These are phyloP conservation scores for Mycena polygramma DNA, from an alignment of 768 basidiomycete genomes.

Conservation along the genomic window DNA sequence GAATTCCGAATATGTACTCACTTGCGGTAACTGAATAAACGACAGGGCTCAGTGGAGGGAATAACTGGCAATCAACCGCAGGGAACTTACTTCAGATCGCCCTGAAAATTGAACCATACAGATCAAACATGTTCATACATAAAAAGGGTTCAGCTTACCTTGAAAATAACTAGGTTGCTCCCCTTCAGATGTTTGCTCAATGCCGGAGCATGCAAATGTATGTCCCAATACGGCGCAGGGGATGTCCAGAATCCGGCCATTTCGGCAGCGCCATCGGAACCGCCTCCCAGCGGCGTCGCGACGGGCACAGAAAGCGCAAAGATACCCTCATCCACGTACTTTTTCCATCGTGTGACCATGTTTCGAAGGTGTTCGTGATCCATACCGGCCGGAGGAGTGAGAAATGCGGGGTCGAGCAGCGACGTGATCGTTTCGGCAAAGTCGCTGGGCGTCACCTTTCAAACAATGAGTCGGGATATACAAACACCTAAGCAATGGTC, in stretches of 20 bases:
- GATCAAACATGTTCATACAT: constrained; percentile 3
- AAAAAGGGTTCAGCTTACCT: constrained; percentile 58
- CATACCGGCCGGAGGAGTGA: constrained; percentile 47
- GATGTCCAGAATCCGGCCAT: constrained; percentile 78
- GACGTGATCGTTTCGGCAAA: constrained; percentile 71
- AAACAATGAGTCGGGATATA: not conserved
- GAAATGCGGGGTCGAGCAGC: constrained; percentile 77
- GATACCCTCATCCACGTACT: constrained; percentile 74
- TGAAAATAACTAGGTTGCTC: constrained; percentile 86
- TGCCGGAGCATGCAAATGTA: constrained; percentile 64
- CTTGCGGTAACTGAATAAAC: constrained; percentile 80
- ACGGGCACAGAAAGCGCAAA: constrained; percentile 81
- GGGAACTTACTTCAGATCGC: constrained; percentile 83
- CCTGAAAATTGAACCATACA: constrained; percentile 54
- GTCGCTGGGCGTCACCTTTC: constrained; percentile 81
- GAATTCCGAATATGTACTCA: constrained; percentile 50
- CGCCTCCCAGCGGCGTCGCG: constrained; percentile 67
- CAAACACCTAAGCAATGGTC: not conserved
- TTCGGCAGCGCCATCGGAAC: constrained; percentile 38
- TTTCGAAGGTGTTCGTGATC: constrained; percentile 58
- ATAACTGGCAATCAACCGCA: no score
- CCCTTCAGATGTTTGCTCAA: constrained; percentile 65
- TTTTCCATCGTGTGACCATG: constrained; percentile 80
- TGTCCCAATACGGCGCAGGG: constrained; percentile 82
- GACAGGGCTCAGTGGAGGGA: not conserved